Evolutionary conservation across 2,329 filamentous ascomycete species (phyloP), one percentile per base, ranked within the genome.

Genomic region (Kalmusia sp.): DNA sequence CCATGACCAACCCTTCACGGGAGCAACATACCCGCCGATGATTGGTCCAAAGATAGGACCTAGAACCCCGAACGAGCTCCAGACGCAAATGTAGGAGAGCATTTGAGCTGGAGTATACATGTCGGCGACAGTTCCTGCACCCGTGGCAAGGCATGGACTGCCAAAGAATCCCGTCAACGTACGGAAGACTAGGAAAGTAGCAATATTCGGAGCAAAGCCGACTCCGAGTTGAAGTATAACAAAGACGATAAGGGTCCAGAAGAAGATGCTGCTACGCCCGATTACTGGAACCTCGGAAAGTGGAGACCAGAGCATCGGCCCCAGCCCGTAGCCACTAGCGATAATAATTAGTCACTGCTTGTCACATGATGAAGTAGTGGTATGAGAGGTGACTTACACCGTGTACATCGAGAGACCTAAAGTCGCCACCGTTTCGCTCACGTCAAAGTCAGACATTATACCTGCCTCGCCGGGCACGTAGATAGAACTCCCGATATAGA

Each of bases 391-490:
- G 8, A 34, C 51, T 46, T 38, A 46, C 57, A 91, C 79, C 41
- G 96, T 91, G 67, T 91, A 96, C 1, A 88, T 80, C 0, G 90
- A 92, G 48, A 96, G 77, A 1, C 92, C 92, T 6, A 96, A 71
- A 1, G 90, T 90, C 2, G 87, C 89, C 24, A 93, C 82, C 12
- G 80, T 72, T 25, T 74, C 64, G 28, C 72, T 75, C 39, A 86
- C 79, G 34, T 76, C 75, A 59, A 85, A 87, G 25, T 76, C 72
- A 3, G 69, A 49, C 58, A 80, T 79, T 17, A 87, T 71, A 11
- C 78, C 80, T 9, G 48, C 37, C 8, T 22, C 59, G 55, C 15
- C 60, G 61, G 12, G 71, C 52, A 67, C 61, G 67, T 83, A 84
- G 51, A 85, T 78, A 8, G 76, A 68, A 9, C 74, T 76, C 2